A percentile compares a stretch with the other conserved stretches of the same genome.
Conservation (phyloP, 768 basidiomycete genomes). For the Favolaschia claudopus region DNA sequence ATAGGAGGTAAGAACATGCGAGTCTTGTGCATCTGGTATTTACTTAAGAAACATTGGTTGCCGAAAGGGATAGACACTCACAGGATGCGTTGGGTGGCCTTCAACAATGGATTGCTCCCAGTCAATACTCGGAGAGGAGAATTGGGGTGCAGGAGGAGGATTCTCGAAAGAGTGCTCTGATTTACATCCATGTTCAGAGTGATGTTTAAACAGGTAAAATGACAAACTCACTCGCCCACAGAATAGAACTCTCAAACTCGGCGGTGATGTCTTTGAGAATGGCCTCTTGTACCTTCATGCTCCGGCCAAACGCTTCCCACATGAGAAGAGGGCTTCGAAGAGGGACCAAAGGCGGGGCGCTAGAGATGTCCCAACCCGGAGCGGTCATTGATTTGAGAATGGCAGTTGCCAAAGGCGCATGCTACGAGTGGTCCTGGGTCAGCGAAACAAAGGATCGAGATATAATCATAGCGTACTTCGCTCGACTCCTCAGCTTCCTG, state of each 20-base stretch:
- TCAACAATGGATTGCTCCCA: conserved; percentile 72
- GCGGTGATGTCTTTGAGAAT: conserved; percentile 50
- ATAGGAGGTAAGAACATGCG: conserved; percentile 60
- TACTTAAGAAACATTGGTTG: not conserved
- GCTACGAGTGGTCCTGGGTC: conserved; percentile 31
- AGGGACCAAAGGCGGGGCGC: conserved; percentile 29
- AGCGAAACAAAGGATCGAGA: not conserved
- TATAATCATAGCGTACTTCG: conserved; percentile 13
- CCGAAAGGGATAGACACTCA: conserved; percentile 29
- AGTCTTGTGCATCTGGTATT: conserved; percentile 63
- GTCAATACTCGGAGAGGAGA: conserved; percentile 56
- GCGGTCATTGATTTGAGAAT: conserved; percentile 35
- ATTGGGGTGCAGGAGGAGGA: conserved; percentile 53
- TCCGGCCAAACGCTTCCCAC: conserved; percentile 52
- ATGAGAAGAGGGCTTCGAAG: conserved; percentile 47
- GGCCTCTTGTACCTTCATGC: conserved; percentile 41
- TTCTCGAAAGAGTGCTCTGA: conserved; percentile 57
- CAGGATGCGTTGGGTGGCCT: conserved; percentile 68
- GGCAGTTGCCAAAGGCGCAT: conserved; percentile 33
- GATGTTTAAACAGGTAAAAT: not conserved
- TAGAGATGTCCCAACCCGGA: conserved; percentile 37
- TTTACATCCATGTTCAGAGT: no score
- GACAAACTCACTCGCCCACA: conserved; percentile 56
- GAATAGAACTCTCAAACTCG: conserved; percentile 57
- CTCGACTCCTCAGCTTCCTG: conserved; percentile 1